Evolutionary conservation across 2,329 filamentous ascomycete species (phyloP).

Genomic region (Verticillium klebahnii): DNA sequence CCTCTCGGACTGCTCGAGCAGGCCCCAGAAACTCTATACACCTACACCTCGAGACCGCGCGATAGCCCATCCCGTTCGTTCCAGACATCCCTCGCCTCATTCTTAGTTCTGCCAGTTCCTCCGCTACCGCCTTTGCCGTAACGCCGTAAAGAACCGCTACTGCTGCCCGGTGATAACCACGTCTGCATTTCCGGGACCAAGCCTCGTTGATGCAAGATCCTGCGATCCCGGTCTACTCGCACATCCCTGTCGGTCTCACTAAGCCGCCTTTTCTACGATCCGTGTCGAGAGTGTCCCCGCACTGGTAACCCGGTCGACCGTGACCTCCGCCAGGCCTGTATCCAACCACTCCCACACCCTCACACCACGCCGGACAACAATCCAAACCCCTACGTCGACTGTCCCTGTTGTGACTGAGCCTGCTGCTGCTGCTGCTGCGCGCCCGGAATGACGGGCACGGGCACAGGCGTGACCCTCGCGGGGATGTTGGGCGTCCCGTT

Average conservation of each 20-base stretch:
- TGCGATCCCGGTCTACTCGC: too few species aligned
- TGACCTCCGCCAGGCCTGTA: background rate
- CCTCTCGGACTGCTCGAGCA: background rate
- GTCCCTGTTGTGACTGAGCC: background rate
- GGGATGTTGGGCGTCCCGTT: conserved; percentile 31
- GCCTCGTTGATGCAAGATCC: too few species aligned
- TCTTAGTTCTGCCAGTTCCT: background rate
- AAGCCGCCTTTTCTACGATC: too few species aligned
- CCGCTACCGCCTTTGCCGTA: background rate
- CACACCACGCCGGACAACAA: background rate
- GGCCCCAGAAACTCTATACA: background rate
- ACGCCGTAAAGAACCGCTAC: too few species aligned
- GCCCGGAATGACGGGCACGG: conserved; percentile 36
- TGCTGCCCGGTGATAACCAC: background rate
- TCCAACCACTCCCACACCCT: background rate
- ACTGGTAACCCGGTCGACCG: too few species aligned
- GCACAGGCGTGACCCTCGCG: conserved; percentile 39
- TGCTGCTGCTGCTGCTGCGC: conserved; percentile 25
- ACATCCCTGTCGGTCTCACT: too few species aligned
- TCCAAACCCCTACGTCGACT: background rate
- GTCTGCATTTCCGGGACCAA: background rate
- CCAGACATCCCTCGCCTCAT: background rate
- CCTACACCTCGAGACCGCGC: background rate
- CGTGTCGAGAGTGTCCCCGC: too few species aligned
- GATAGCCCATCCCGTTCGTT: background rate